phyloP scores from a whole-genome alignment of 805 yeast species.

The Cyberlindnera galapagoensis region DNA sequence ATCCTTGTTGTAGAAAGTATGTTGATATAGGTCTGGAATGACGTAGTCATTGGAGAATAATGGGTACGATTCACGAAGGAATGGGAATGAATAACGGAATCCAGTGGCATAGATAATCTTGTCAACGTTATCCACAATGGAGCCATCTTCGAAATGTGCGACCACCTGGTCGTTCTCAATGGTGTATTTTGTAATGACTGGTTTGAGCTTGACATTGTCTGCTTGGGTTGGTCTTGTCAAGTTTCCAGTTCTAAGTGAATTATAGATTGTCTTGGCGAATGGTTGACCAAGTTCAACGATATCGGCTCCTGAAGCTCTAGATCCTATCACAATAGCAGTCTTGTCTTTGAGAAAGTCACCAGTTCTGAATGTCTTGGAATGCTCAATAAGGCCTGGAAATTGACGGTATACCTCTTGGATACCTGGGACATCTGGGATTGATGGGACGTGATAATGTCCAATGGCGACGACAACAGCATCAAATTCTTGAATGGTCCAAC shows the following conservation, averaged over 20 bases:
- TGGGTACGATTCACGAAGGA: conserved; percentile 27
- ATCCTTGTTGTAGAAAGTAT: conserved; percentile 28
- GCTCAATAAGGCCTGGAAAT: conserved; percentile 20
- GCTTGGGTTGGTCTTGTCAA: conserved; percentile 23
- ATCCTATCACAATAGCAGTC: conserved; percentile 53
- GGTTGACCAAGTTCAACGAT: conserved; percentile 24
- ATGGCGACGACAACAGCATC: conserved; percentile 43
- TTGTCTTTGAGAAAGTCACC: conserved; percentile 18
- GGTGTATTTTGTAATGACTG: conserved; percentile 31
- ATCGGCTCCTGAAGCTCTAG: conserved; percentile 66
- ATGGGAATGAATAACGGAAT: conserved; percentile 54
- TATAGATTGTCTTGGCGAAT: conserved; percentile 10
- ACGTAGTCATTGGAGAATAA: conserved; percentile 23
- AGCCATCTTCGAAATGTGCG: conserved; percentile 41
- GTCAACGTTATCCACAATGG: conserved; percentile 38
- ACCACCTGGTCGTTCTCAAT: conserved; percentile 19
- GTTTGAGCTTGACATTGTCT: conserved; percentile 28
- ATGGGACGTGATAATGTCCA: conserved; percentile 54
- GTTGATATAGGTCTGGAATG: conserved; percentile 27
- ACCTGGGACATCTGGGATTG: conserved; percentile 44
- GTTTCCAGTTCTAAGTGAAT: conserved; percentile 36
- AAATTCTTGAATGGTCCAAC: conserved; percentile 32
- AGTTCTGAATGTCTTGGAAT: conserved; percentile 26
- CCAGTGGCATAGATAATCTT: conserved; percentile 66
- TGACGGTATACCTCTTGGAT: conserved; percentile 25